These are phyloP conservation scores for Chrysosporium queenslandicum DNA, from an alignment of 2,329 filamentous ascomycete species.

Conservation along the genomic window DNA sequence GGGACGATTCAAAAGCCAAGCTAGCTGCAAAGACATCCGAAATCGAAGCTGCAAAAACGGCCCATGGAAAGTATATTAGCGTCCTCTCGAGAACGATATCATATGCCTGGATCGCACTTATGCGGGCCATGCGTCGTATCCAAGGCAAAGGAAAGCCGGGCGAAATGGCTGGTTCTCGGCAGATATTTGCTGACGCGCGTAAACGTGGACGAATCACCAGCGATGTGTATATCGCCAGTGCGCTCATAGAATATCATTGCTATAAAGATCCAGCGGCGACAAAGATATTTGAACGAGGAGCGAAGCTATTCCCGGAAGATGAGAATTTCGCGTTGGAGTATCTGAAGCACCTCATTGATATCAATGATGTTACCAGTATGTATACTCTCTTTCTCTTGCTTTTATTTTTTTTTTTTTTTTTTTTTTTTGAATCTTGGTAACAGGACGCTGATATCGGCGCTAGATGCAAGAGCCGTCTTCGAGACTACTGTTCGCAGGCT, in stretches of 20 bases:
- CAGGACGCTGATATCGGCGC: slow-evolving; percentile 15
- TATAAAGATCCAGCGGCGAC: slow-evolving; percentile 88
- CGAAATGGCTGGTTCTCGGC: slow-evolving; percentile 62
- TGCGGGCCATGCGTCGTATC: slow-evolving; percentile 85
- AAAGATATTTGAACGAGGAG: slow-evolving; percentile 91
- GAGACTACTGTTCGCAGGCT: slow-evolving; percentile 84
- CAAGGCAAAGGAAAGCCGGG: slow-evolving; percentile 72
- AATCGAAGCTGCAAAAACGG: slow-evolving; percentile 51
- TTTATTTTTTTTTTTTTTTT: too few relatives aligned
- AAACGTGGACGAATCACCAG: slow-evolving; percentile 79
- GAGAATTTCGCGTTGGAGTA: slow-evolving; percentile 92
- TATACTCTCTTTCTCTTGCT: too few relatives aligned
- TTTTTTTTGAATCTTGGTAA: slow-evolving; percentile 7
- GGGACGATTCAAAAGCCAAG: slow-evolving; percentile 38
- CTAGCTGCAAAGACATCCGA: slow-evolving; percentile 46
- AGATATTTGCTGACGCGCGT: slow-evolving; percentile 81
- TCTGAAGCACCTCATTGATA: slow-evolving; percentile 83
- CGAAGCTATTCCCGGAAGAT: slow-evolving; percentile 87
- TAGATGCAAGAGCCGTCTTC: slow-evolving; percentile 89
- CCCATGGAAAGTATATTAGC: slow-evolving; percentile 61
- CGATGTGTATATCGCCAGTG: slow-evolving; percentile 89
- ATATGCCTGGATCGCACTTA: slow-evolving; percentile 88
- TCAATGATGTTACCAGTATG: slow-evolving; percentile 88
- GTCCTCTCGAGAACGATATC: slow-evolving; percentile 77
- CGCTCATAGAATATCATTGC: slow-evolving; percentile 86